A percentile compares a stretch with the other conserved stretches of the same genome.
These are phyloP conservation scores for Aquilaria sinensis DNA, from an alignment of 345 rosid genomes.

Conservation along the genomic window DNA sequence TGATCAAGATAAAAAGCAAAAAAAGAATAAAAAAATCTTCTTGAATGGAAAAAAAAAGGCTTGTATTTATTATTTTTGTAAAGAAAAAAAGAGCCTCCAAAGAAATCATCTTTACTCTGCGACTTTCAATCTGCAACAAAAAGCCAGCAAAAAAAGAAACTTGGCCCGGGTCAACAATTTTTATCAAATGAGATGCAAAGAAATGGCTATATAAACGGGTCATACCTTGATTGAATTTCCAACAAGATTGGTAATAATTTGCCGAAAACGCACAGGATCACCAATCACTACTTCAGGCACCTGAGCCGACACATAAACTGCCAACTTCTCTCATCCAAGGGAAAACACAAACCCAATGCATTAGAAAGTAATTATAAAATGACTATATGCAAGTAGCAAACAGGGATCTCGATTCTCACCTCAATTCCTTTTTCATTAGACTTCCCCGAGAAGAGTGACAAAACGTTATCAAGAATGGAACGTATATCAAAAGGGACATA, in stretches of 20 bases:
- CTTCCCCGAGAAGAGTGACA: constrained; percentile 67
- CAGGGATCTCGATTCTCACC: constrained; percentile 30
- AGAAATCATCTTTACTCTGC: too few species aligned
- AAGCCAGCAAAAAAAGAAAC: not conserved
- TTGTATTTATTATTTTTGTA: too few species aligned
- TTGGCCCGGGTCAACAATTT: not conserved
- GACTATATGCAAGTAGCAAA: not conserved
- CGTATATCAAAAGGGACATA: constrained; percentile 79
- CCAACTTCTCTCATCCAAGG: constrained; percentile 52
- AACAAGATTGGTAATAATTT: constrained; percentile 89
- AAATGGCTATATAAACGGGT: constrained; percentile 9
- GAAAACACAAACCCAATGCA: constrained; percentile 15
- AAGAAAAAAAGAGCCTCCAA: too few species aligned
- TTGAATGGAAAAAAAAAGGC: too few species aligned
- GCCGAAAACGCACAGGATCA: constrained; percentile 80
- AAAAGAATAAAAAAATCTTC: too few species aligned
- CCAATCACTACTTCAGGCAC: constrained; percentile 83
- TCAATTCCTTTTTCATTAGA: constrained; percentile 73
- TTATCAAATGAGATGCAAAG: constrained; percentile 5
- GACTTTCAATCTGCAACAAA: too few species aligned
- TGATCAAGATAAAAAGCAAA: too few species aligned
- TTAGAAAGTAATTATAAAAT: constrained; percentile 5
- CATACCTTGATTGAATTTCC: constrained; percentile 93
- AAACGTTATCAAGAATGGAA: constrained; percentile 61
- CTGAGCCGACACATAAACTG: constrained; percentile 69